Conservation (phyloP, 2,329 filamentous ascomycete species). For the Beauveria pseudobassiana region DNA sequence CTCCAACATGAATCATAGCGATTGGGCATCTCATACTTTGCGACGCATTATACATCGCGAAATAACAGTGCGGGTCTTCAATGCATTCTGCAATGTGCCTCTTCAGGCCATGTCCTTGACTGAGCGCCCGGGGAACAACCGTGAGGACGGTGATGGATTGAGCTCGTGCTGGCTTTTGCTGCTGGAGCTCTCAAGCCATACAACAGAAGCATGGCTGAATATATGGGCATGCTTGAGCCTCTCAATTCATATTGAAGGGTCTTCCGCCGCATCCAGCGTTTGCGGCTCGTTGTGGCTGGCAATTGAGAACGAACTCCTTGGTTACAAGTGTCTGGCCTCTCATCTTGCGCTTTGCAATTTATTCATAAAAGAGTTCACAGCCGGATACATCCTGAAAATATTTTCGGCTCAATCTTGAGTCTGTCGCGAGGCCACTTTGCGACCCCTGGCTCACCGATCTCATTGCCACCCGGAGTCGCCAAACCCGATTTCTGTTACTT, state of each 20-base stretch:
- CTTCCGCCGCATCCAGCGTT: slow-evolving; percentile 15
- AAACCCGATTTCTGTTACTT: slow-evolving; percentile 24
- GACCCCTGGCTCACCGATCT: slow-evolving; percentile 27
- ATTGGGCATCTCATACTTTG: neutral
- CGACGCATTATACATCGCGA: no score
- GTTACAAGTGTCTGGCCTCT: slow-evolving; percentile 18
- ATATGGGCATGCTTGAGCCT: slow-evolving; percentile 24
- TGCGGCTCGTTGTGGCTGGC: slow-evolving; percentile 16
- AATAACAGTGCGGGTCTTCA: neutral
- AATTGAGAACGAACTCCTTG: slow-evolving; percentile 12
- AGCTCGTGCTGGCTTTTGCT: slow-evolving; percentile 22
- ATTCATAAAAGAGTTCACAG: slow-evolving; percentile 17
- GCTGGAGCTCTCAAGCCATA: slow-evolving; percentile 16
- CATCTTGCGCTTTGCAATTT: slow-evolving; percentile 17
- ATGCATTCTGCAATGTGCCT: slow-evolving; percentile 12
- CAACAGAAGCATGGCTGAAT: slow-evolving; percentile 7
- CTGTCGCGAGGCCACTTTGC: slow-evolving; percentile 21
- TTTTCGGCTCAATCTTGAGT: slow-evolving; percentile 10
- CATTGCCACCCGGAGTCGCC: slow-evolving; percentile 19
- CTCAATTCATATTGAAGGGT: slow-evolving; percentile 15
- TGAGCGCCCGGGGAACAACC: slow-evolving; percentile 18
- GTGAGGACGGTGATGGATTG: slow-evolving; percentile 19
- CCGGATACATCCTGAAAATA: slow-evolving; percentile 15
- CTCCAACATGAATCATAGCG: neutral
- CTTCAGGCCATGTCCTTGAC: slow-evolving; percentile 17